phyloP scores from a whole-genome alignment of 2,329 filamentous ascomycete genomes.

The Scedosporium boydii region DNA sequence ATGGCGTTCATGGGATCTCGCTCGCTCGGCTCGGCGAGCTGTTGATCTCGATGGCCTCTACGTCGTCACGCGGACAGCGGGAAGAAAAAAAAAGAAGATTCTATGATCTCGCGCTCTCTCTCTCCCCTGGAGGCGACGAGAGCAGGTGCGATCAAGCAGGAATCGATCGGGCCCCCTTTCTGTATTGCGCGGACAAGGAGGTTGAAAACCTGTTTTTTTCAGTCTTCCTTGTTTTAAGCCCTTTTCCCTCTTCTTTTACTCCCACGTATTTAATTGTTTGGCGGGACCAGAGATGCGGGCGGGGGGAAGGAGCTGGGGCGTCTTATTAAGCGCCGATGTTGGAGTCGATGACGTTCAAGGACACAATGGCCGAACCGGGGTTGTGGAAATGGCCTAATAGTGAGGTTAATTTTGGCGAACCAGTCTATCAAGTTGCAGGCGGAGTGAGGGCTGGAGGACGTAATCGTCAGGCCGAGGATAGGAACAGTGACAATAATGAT shows the following conservation, averaged over 20 bases:
- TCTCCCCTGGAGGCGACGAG: neutral
- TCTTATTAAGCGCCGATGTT: neutral
- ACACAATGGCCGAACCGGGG: neutral
- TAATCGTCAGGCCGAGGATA: neutral
- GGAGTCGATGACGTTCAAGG: neutral
- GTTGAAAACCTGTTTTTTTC: neutral
- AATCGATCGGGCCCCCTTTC: neutral
- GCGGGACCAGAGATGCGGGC: neutral
- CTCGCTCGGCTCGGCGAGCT: neutral
- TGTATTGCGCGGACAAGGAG: neutral
- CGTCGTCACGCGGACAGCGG: too few species aligned
- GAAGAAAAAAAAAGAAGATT: neutral
- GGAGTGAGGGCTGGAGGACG: neutral
- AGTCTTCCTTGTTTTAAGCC: neutral
- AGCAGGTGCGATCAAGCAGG: neutral
- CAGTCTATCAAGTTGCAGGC: neutral
- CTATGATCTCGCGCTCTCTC: neutral
- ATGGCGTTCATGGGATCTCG: constrained; percentile 24
- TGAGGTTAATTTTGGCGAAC: neutral
- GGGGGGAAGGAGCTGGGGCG: neutral
- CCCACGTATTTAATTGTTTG: neutral
- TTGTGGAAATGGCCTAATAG: neutral
- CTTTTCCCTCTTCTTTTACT: neutral
- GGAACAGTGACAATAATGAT: neutral
- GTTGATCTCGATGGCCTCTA: neutral